Percentiles rank a stretch among this genome's conserved stretches.
phyloP scores from a whole-genome alignment of 768 basidiomycete genomes.

The Lactarius sp. region DNA sequence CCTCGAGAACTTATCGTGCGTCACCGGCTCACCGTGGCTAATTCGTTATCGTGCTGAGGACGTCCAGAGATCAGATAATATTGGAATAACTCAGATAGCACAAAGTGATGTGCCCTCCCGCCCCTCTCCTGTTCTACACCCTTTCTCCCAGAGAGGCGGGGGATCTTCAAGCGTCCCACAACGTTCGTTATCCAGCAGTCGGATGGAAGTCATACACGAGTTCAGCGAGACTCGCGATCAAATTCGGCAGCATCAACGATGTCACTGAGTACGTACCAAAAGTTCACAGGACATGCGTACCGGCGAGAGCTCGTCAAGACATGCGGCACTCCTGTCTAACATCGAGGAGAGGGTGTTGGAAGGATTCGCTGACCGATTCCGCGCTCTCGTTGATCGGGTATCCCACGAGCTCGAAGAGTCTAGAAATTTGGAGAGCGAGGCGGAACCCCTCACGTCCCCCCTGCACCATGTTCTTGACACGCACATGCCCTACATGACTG shows the following conservation, averaged over 20 bases:
- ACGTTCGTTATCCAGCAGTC: slow-evolving; percentile 14
- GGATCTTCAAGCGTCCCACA: neutral
- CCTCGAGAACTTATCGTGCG: neutral
- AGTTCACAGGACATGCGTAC: slow-evolving; percentile 5
- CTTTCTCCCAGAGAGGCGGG: slow-evolving; percentile 1
- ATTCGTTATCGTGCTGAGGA: slow-evolving; percentile 2
- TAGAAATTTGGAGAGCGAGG: slow-evolving; percentile 33
- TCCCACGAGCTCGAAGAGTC: slow-evolving; percentile 50
- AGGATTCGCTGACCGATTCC: slow-evolving; percentile 48
- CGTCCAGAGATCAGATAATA: neutral
- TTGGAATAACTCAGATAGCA: neutral
- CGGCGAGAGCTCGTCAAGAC: neutral
- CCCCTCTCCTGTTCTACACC: neutral
- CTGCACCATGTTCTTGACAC: slow-evolving; percentile 23
- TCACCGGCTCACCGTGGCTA: neutral
- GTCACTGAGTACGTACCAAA: slow-evolving; percentile 8
- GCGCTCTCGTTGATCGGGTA: slow-evolving; percentile 46
- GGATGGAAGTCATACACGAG: slow-evolving; percentile 20
- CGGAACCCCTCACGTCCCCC: slow-evolving; percentile 2
- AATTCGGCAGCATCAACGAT: neutral
- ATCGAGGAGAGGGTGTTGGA: slow-evolving; percentile 36
- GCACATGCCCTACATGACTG: slow-evolving; percentile 34
- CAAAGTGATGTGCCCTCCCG: neutral
- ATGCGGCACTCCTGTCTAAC: neutral
- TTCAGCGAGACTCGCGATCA: slow-evolving; percentile 1